Percentiles rank a stretch among this genome's conserved stretches.
phyloP scores from a whole-genome alignment of 148 eudicot species.

The Simmondsia chinensis region DNA sequence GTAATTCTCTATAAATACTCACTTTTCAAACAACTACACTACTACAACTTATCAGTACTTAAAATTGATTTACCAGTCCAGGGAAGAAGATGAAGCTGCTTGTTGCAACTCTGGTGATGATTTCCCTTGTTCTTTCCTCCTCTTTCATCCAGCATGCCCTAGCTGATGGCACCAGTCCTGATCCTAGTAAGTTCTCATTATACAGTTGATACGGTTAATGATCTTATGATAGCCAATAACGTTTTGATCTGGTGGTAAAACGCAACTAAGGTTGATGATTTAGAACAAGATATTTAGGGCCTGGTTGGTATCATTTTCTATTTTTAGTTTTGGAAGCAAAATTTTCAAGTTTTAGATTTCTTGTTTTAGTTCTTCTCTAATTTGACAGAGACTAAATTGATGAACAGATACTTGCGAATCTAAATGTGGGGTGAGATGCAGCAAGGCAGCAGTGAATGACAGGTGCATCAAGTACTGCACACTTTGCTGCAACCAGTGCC shows the following conservation, averaged over 20 bases:
- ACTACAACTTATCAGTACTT: too few species aligned
- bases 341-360: not conserved
- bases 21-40: too few species aligned
- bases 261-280: too few species aligned
- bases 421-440: slow-evolving; percentile 36
- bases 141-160: slow-evolving; percentile 19
- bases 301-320: too few species aligned
- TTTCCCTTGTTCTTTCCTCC: slow-evolving; percentile 13
- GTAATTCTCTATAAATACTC: too few species aligned
- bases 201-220: not conserved
- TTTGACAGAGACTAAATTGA: too few species aligned
- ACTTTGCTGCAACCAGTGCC: slow-evolving; percentile 37
- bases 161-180: slow-evolving; percentile 4
- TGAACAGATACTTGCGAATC: slow-evolving; percentile 16
- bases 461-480: slow-evolving; percentile 38
- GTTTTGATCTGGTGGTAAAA: too few species aligned
- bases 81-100: slow-evolving; percentile 29
- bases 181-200: slow-evolving; percentile 7
- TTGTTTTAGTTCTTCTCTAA: too few species aligned
- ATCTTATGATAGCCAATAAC: too few species aligned
- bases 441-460: slow-evolving; percentile 12
- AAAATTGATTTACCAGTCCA: too few species aligned
- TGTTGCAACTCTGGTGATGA: slow-evolving; percentile 17
- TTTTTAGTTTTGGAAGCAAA: not conserved
- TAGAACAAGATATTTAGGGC: too few species aligned